Base-by-base conservation (phyloP, 2,329 filamentous ascomycete genomes). In the Elsinoe perseae region DNA sequence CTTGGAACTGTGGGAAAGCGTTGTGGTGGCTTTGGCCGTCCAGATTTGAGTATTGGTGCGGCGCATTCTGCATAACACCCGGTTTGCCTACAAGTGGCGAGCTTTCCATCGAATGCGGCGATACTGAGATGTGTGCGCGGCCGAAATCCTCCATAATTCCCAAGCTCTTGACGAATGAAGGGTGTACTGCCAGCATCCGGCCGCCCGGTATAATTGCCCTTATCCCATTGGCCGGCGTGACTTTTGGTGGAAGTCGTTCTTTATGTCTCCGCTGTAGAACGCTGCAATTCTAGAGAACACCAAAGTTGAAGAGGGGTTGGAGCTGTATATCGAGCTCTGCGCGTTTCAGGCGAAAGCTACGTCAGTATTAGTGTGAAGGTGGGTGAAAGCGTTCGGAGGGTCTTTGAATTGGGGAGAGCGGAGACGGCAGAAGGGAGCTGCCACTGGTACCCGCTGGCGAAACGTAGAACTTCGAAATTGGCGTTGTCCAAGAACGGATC, bases 381-480 rank as follows among this genome's bases (percentile, higher is more conserved):
- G 28, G 50, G 50, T 38, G 30, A 53, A 20, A 21, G 20, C 36
- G 50, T 27, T 38, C 30, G 36, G 50, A n/a, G 30, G 30, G 50
- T 53, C 50, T 27, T 23, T 27, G n/a, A 21, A 6, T 16, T 23
- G n/a, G 12, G 28, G n/a, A 25, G 30, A 21, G 50, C 50, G 30
- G 43, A 30, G 27, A 18, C n/a, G n/a, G 44, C 44, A 32, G 27
- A 30, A 14, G 21, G 44, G 27, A 50, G 44, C 27, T 50, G 32
- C 4, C n/a, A 44, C 20, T 32, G 44, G 44, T 14, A 30, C 44
- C 38, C 44, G 44, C 28, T 30, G 25, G n/a, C 16, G 32, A 50
- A 50, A 50, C 44, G 44, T 50, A 50, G 44, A 50, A 50, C 44
- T 16, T 50, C 44, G 32, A 50, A 50, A 30, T 50, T 50, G 27